phyloP scores from a whole-genome alignment of 768 basidiomycete species.

The Trametes punicea region DNA sequence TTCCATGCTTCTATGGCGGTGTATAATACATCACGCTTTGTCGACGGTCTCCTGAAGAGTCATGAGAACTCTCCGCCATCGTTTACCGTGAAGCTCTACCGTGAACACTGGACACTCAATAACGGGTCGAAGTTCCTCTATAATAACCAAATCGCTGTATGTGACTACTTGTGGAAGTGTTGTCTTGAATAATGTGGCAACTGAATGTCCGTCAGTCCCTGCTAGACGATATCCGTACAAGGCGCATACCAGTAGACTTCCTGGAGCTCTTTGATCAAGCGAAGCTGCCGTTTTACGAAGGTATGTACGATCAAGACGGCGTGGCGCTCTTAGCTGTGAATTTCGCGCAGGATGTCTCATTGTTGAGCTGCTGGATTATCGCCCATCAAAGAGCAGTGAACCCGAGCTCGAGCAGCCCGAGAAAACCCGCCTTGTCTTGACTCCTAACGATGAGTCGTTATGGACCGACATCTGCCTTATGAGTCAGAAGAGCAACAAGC shows the following conservation, averaged over 20 bases:
- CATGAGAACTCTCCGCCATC: slow-evolving; percentile 61
- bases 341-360: slow-evolving; percentile 75
- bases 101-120: slow-evolving; percentile 82
- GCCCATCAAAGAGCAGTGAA: slow-evolving; percentile 56
- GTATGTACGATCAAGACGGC: slow-evolving; percentile 37
- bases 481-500: slow-evolving; percentile 52
- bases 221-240: slow-evolving; percentile 78
- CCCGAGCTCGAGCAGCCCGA: slow-evolving; percentile 56
- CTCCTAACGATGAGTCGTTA: slow-evolving; percentile 72
- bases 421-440: slow-evolving; percentile 68
- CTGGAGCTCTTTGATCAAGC: slow-evolving; percentile 74
- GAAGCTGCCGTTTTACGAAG: slow-evolving; percentile 79
- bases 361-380: slow-evolving; percentile 78
- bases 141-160: slow-evolving; percentile 68
- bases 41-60: slow-evolving; percentile 56
- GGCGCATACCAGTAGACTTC: slow-evolving; percentile 84
- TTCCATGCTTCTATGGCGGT: slow-evolving; percentile 46
- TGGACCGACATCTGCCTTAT: slow-evolving; percentile 77
- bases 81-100: slow-evolving; percentile 73
- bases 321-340: not conserved
- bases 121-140: slow-evolving; percentile 79
- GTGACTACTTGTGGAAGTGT: slow-evolving; percentile 2
- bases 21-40: slow-evolving; percentile 71
- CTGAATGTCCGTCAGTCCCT: slow-evolving; percentile 49
- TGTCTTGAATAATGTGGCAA: not conserved